Conservation (phyloP, 352 stramenopile genomes). For the Pelagophyceae sp. region DNA sequence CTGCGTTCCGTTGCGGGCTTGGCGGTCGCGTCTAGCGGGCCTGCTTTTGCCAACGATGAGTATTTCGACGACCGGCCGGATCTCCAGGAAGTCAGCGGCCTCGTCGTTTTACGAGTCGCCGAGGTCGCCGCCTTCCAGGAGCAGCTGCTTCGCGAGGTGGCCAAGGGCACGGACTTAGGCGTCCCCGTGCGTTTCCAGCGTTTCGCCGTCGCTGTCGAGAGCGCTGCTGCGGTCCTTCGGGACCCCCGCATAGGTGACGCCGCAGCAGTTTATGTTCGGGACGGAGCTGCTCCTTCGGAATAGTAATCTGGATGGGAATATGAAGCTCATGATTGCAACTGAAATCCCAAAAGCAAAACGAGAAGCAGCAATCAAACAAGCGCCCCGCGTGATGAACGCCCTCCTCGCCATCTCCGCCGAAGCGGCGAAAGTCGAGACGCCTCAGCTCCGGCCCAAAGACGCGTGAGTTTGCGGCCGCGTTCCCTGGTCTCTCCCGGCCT, state of each 20-base stretch:
- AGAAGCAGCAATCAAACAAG: constrained; percentile 32
- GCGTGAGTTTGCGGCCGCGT: too few species aligned
- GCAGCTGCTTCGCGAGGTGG: constrained; percentile 43
- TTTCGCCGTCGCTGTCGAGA: too few species aligned
- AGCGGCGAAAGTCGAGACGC: constrained; percentile 30
- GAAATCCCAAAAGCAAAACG: constrained; percentile 37
- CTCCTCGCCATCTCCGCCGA: constrained; percentile 37
- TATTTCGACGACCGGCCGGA: too few species aligned
- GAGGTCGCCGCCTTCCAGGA: constrained; percentile 48
- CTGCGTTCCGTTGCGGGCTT: too few species aligned
- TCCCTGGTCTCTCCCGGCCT: too few species aligned
- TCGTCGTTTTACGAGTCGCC: constrained; percentile 43
- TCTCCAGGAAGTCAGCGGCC: constrained; percentile 36
- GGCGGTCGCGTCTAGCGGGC: too few species aligned
- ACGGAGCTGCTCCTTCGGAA: constrained; percentile 45
- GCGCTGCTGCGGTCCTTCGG: too few species aligned
- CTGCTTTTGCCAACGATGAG: too few species aligned
- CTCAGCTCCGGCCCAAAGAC: too few species aligned
- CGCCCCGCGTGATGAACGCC: constrained; percentile 40
- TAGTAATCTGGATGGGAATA: constrained; percentile 43
- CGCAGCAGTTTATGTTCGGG: constrained; percentile 46
- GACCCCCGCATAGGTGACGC: too few species aligned
- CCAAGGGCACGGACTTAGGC: constrained; percentile 35
- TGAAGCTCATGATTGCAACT: constrained; percentile 43
- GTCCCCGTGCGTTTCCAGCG: too few species aligned